Conservation (phyloP, 2,329 filamentous ascomycete genomes). For the Paracoccidioides brasiliensis region DNA sequence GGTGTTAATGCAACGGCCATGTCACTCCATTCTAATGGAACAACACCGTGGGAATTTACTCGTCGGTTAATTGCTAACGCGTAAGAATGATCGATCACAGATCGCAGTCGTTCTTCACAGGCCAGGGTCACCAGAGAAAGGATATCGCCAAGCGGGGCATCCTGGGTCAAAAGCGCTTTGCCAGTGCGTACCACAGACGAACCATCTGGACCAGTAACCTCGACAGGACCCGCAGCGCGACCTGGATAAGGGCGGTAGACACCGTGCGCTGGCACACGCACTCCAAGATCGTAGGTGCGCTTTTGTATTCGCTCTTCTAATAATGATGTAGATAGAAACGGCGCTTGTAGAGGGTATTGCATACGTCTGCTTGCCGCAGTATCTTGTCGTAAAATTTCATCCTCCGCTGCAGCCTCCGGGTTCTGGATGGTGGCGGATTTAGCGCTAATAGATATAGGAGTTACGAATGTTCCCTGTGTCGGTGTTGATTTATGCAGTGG, state of each 20-base stretch:
- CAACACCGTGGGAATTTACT: conserved; percentile 62
- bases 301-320: conserved; percentile 44
- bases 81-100: conserved; percentile 64
- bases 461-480: conserved; percentile 45
- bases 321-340: conserved; percentile 55
- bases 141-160: conserved; percentile 63
- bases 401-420: conserved; percentile 14
- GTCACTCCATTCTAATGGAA: conserved; percentile 64
- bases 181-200: conserved; percentile 50
- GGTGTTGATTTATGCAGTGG: conserved; percentile 41
- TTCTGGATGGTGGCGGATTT: conserved; percentile 1
- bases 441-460: conserved; percentile 45
- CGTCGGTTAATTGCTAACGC: conserved; percentile 58
- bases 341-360: conserved; percentile 59
- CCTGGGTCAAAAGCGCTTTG: conserved; percentile 59
- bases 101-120: conserved; percentile 63
- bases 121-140: conserved; percentile 71
- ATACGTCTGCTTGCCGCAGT: conserved; percentile 47
- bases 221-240: conserved; percentile 29
- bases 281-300: conserved; percentile 45
- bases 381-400: conserved; percentile 51
- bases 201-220: conserved; percentile 48
- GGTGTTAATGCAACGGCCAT: conserved; percentile 45
- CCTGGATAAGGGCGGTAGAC: conserved; percentile 30
- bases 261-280: conserved; percentile 47